Conservation (phyloP, 352 stramenopile genomes). For the Plasmopara halstedii region DNA sequence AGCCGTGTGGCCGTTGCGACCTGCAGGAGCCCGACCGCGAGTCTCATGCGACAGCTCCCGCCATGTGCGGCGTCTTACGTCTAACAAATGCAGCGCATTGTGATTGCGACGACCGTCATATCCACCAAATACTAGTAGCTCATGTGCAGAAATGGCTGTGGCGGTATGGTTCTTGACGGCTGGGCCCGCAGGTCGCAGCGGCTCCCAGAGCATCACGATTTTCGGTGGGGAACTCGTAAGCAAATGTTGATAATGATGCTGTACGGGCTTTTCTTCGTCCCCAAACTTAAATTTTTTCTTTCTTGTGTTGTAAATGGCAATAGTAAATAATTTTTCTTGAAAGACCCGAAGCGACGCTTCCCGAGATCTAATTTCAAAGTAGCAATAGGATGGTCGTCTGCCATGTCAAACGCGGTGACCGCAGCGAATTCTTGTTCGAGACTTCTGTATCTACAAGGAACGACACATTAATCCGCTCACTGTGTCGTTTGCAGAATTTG, state of each 20-base stretch:
- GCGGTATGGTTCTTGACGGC: constrained; percentile 86
- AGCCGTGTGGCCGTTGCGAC: constrained; percentile 93
- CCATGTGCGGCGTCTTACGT: constrained; percentile 77
- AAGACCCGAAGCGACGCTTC: constrained; percentile 5
- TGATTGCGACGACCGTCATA: constrained; percentile 95
- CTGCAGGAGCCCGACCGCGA: constrained; percentile 52
- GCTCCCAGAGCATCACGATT: constrained; percentile 68
- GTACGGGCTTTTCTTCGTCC: not conserved
- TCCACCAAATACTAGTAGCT: constrained; percentile 87
- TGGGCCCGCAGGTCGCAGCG: constrained; percentile 32
- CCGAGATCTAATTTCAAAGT: not conserved
- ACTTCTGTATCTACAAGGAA: constrained; percentile 65
- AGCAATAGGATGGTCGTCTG: constrained; percentile 78
- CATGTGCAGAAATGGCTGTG: constrained; percentile 41
- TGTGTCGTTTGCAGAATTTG: constrained; percentile 82
- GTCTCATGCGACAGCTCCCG: constrained; percentile 38
- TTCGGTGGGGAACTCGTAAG: not conserved
- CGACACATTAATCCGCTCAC: constrained; percentile 75
- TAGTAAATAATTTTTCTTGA: no score
- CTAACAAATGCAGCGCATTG: constrained; percentile 86
- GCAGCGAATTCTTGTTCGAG: constrained; percentile 90
- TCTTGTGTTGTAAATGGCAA: no score
- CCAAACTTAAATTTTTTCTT: not conserved
- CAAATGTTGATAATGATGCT: not conserved
- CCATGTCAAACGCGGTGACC: constrained; percentile 81